phyloP scores from a whole-genome alignment of 2,329 filamentous ascomycete species.

The Orbilia brochopaga region DNA sequence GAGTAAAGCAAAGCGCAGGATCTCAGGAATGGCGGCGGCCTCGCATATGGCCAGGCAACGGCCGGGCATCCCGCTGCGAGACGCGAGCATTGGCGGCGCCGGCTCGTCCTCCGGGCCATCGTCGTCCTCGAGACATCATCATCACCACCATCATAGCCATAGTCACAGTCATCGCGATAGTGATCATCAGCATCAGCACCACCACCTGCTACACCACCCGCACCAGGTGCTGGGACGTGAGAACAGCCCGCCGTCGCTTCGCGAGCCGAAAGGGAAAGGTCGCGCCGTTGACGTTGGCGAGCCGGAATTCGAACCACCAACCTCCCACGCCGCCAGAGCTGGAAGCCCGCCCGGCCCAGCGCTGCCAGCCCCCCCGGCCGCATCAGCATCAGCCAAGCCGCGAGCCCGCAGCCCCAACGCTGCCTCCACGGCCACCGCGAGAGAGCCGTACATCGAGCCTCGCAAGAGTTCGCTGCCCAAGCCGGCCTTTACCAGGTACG shows the following conservation, averaged over 20 bases:
- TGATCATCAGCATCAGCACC: too few species aligned
- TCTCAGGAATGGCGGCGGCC: neutral
- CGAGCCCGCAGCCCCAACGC: slow-evolving; percentile 22
- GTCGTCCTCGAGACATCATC: slow-evolving; percentile 13
- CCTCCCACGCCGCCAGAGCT: neutral
- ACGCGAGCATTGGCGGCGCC: slow-evolving; percentile 46
- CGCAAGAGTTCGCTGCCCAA: slow-evolving; percentile 47
- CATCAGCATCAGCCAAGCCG: slow-evolving; percentile 17
- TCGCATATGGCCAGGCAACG: slow-evolving; percentile 19
- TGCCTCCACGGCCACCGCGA: too few species aligned
- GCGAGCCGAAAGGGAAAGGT: slow-evolving; percentile 49
- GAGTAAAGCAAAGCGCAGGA: neutral
- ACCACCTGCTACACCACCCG: too few species aligned
- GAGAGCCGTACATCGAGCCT: slow-evolving; percentile 41
- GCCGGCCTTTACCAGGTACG: slow-evolving; percentile 42
- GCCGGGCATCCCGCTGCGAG: slow-evolving; percentile 41
- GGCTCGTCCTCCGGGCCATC: neutral
- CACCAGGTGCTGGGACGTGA: neutral
- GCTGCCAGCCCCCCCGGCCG: slow-evolving; percentile 18
- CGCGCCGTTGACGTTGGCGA: slow-evolving; percentile 15
- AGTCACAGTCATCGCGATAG: too few species aligned
- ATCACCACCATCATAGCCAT: slow-evolving; percentile 5
- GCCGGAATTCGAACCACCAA: slow-evolving; percentile 32
- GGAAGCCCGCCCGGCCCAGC: neutral
- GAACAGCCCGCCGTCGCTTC: slow-evolving; percentile 25